Evolutionary conservation across 2,329 filamentous ascomycete species (phyloP).

Genomic region (Biscogniauxia mediterranea): DNA sequence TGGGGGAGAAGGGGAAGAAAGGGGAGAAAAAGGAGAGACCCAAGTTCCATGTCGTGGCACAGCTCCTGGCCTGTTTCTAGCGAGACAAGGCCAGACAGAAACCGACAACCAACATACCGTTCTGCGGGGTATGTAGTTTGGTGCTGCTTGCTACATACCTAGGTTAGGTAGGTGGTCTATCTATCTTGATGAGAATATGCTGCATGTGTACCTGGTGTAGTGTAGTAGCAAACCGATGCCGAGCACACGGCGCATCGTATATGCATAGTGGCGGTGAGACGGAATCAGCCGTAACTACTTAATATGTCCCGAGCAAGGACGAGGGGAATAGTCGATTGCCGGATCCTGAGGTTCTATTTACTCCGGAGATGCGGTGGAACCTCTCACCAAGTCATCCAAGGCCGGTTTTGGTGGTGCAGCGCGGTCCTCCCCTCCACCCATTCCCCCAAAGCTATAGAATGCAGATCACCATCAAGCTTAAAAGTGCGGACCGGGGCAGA

Average conservation of each 20-base stretch:
- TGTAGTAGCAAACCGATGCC: background rate
- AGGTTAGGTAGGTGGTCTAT: no score
- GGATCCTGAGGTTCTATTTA: background rate
- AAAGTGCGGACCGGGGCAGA: background rate
- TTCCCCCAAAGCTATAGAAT: background rate
- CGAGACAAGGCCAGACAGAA: background rate
- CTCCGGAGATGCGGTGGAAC: background rate
- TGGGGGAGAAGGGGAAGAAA: background rate
- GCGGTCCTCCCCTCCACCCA: background rate
- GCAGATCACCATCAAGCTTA: background rate
- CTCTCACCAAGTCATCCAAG: background rate
- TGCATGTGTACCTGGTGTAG: no score
- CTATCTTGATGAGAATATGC: no score
- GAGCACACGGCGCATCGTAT: constrained; percentile 27
- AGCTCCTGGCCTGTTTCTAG: no score
- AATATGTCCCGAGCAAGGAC: no score
- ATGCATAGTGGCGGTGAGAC: constrained; percentile 21
- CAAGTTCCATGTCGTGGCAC: no score
- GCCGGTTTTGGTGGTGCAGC: no score
- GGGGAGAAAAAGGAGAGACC: no score
- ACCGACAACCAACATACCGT: background rate
- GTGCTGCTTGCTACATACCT: no score
- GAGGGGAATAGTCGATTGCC: no score
- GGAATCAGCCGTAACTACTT: constrained; percentile 7
- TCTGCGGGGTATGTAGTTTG: background rate